phyloP scores from a whole-genome alignment of 164 flowering plant species.

The Cinnamomum chago region DNA sequence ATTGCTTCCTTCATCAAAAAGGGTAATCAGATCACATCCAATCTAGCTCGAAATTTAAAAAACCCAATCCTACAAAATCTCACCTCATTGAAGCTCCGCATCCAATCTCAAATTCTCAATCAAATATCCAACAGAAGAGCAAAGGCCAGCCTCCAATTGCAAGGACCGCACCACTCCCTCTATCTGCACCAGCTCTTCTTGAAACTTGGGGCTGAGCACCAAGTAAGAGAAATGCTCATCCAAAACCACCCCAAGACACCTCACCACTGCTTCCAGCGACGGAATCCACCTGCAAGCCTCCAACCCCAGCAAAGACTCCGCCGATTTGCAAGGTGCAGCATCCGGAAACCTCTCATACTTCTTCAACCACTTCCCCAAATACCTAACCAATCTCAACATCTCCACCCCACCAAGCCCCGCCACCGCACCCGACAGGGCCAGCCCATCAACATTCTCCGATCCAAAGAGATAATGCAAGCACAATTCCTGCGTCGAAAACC shows the following conservation, averaged over 20 bases:
- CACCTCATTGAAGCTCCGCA: background rate
- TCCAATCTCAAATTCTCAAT: slow-evolving; percentile 40
- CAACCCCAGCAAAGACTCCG: slow-evolving; percentile 36
- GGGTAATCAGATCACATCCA: background rate
- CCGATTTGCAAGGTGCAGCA: slow-evolving; percentile 51
- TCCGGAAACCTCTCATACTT: slow-evolving; percentile 86
- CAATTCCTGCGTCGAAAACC: slow-evolving; percentile 56
- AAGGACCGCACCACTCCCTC: slow-evolving; percentile 45
- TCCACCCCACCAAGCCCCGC: slow-evolving; percentile 54
- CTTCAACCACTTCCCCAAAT: slow-evolving; percentile 79
- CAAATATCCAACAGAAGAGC: slow-evolving; percentile 44
- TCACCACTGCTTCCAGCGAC: slow-evolving; percentile 45
- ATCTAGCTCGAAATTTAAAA: background rate
- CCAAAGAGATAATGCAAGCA: slow-evolving; percentile 78
- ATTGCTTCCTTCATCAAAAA: too few species aligned
- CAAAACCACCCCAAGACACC: slow-evolving; percentile 55
- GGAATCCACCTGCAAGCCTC: slow-evolving; percentile 75
- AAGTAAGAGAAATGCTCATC: slow-evolving; percentile 75
- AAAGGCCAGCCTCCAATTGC: slow-evolving; percentile 53
- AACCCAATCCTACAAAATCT: background rate
- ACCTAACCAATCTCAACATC: slow-evolving; percentile 51
- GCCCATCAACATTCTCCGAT: slow-evolving; percentile 48
- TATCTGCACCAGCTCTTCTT: slow-evolving; percentile 56
- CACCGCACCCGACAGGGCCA: slow-evolving; percentile 49
- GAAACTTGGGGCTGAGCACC: slow-evolving; percentile 62